Conservation (phyloP, 345 rosid species). For the Jatropha curcas region DNA sequence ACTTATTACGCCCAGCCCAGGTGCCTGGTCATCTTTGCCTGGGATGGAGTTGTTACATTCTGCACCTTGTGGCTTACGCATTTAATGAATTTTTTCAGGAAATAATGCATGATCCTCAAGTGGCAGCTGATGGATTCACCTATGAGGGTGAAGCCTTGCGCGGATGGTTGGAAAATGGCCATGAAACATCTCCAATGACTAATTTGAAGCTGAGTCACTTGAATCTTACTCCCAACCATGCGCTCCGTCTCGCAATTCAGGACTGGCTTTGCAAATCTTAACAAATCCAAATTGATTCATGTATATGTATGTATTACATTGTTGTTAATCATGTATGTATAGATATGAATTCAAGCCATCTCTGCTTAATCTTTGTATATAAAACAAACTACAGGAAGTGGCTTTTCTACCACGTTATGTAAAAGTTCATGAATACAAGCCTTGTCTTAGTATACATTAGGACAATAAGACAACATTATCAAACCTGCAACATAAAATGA, state of each 20-base stretch:
- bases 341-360: neutral
- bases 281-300: constrained; percentile 7
- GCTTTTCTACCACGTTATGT: neutral
- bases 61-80: neutral
- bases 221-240: constrained; percentile 66
- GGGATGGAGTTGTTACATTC: neutral
- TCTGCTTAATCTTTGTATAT: constrained; percentile 10
- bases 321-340: neutral
- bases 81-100: constrained; percentile 42
- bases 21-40: neutral
- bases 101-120: constrained; percentile 77
- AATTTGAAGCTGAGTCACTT: constrained; percentile 54
- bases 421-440: neutral
- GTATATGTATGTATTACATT: neutral
- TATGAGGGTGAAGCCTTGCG: constrained; percentile 64
- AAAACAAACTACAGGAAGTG: neutral
- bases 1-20: neutral
- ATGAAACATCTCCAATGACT: constrained; percentile 74
- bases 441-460: neutral
- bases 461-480: neutral
- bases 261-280: constrained; percentile 72
- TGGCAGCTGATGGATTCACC: constrained; percentile 79
- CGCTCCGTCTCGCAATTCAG: constrained; percentile 60
- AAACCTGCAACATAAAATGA: neutral
- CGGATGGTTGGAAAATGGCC: constrained; percentile 60